Evolutionary conservation across 2,329 filamentous ascomycete species (phyloP).

Genomic region (Aspergillus latus): DNA sequence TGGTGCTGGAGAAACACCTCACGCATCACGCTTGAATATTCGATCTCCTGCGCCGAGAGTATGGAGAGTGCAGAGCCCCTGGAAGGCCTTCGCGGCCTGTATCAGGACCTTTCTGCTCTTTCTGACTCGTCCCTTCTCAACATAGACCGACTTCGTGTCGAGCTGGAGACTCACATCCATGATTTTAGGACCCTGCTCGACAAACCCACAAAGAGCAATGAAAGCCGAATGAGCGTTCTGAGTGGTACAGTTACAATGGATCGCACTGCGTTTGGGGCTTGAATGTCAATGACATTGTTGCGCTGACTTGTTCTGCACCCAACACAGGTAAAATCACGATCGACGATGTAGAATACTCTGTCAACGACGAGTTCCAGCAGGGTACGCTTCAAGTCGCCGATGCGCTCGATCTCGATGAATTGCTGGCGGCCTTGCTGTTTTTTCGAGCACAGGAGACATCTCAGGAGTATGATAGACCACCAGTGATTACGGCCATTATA

Average conservation of each 20-base stretch:
- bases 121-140: conserved; percentile 69
- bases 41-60: conserved; percentile 21
- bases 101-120: conserved; percentile 78
- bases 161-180: conserved; percentile 65
- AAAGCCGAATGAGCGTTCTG: conserved; percentile 69
- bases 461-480: conserved; percentile 66
- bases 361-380: conserved; percentile 88
- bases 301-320: conserved; percentile 22
- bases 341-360: conserved; percentile 68
- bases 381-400: conserved; percentile 79
- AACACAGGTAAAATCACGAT: conserved; percentile 70
- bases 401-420: conserved; percentile 84
- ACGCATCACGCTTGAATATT: conserved; percentile 26
- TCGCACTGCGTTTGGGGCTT: background rate
- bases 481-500: conserved; percentile 77
- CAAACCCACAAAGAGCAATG: conserved; percentile 70
- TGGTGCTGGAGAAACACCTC: conserved; percentile 26
- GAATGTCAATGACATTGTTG: background rate
- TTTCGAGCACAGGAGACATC: conserved; percentile 71
- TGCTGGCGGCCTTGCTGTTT: conserved; percentile 76
- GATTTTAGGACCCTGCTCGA: conserved; percentile 72
- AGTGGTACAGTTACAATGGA: conserved; percentile 51
- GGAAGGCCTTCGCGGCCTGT: conserved; percentile 77
- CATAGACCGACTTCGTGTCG: conserved; percentile 65
- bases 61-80: conserved; percentile 76